phyloP scores from a whole-genome alignment of 306 rosid species.

The Styphnolobium japonicum region DNA sequence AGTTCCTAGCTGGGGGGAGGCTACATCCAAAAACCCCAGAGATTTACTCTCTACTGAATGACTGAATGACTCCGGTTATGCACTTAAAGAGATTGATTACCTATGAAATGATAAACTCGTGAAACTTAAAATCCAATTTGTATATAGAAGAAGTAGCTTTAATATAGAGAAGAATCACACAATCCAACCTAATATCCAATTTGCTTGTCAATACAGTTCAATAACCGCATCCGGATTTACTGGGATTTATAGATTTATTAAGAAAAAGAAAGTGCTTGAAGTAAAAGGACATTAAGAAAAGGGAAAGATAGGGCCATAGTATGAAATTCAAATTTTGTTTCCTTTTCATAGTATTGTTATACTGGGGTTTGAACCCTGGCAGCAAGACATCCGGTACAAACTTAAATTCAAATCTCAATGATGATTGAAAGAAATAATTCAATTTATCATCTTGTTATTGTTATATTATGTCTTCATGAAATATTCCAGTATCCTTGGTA shows the following conservation, averaged over 20 bases:
- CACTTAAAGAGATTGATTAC: not conserved
- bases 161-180: not conserved
- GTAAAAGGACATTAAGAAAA: not conserved
- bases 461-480: not conserved
- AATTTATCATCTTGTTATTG: not conserved
- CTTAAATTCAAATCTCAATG: not conserved
- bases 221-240: not conserved
- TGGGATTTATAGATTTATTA: not conserved
- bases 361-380: not conserved
- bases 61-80: constrained; percentile 36
- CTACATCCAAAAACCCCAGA: constrained; percentile 59
- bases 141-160: not conserved
- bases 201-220: constrained; percentile 4
- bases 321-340: not conserved
- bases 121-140: not conserved
- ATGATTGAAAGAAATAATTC: not conserved
- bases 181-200: not conserved
- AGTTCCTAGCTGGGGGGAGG: constrained; percentile 75
- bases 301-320: not conserved
- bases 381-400: not conserved
- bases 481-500: not conserved
- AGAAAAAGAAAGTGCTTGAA: not conserved
- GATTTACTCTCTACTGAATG: constrained; percentile 55
- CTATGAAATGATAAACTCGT: constrained; percentile 1
- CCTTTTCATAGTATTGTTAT: not conserved